Evolutionary conservation across 2,329 filamentous ascomycete genomes (phyloP).

Genomic region (Fusarium beomiforme): DNA sequence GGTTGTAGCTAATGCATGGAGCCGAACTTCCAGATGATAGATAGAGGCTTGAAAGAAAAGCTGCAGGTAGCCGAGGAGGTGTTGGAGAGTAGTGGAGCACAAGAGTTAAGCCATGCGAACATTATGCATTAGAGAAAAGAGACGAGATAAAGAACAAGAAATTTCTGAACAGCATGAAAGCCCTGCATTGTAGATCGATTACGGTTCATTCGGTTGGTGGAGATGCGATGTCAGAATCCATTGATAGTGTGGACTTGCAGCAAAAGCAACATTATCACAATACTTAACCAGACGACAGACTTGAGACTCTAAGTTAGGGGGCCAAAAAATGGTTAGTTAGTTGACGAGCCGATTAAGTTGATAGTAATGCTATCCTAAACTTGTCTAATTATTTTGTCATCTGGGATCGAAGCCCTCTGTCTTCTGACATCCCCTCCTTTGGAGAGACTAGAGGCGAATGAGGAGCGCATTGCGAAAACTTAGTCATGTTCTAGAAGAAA

Average conservation of each 20-base stretch:
- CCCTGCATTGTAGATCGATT: constrained; percentile 31
- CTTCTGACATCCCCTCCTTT: no score
- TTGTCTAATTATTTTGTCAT: no score
- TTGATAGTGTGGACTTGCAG: neutral
- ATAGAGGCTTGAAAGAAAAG: constrained; percentile 8
- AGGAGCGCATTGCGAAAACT: constrained; percentile 22
- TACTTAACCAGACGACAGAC: no score
- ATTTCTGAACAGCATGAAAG: neutral
- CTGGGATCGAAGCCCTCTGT: no score
- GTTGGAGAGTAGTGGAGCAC: constrained; percentile 15
- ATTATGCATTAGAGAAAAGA: neutral
- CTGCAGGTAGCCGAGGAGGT: constrained; percentile 16
- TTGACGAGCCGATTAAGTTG: no score
- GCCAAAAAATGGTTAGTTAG: no score
- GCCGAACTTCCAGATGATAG: constrained; percentile 21
- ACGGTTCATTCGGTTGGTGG: constrained; percentile 25
- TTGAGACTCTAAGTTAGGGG: no score
- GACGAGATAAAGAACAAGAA: neutral
- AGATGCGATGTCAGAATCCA: neutral
- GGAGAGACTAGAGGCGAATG: constrained; percentile 30
- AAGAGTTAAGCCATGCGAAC: neutral
- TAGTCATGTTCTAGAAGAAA: constrained; percentile 38
- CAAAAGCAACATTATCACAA: constrained; percentile 7
- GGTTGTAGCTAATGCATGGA: constrained; percentile 24
- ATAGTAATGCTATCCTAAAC: no score